Conservation (phyloP, 352 stramenopile genomes). For the Thraustotheca clavata region DNA sequence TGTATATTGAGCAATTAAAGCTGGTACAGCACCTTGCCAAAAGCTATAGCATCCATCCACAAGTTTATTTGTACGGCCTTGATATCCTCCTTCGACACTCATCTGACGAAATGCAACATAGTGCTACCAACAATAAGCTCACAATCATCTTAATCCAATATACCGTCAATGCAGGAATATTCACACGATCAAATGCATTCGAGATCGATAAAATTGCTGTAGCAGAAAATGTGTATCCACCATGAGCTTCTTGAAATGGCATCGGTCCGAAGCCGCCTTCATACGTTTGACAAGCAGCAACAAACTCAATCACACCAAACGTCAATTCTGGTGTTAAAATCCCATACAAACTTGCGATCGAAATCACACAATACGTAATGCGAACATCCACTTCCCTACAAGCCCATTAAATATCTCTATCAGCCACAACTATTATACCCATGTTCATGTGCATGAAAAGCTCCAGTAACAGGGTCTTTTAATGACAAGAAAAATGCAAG, state of each 20-base stretch:
- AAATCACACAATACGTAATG: slow-evolving; percentile 96
- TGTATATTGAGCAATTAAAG: slow-evolving; percentile 44
- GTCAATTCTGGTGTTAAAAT: slow-evolving; percentile 87
- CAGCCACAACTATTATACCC: slow-evolving; percentile 36
- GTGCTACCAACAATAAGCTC: background rate
- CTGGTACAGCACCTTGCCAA: slow-evolving; percentile 92
- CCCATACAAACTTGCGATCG: slow-evolving; percentile 88
- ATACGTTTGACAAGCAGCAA: slow-evolving; percentile 93
- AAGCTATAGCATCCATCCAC: slow-evolving; percentile 99
- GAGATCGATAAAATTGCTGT: slow-evolving; percentile 92
- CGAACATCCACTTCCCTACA: slow-evolving; percentile 92
- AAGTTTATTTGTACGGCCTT: slow-evolving; percentile 97
- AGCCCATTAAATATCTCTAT: background rate
- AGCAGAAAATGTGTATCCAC: slow-evolving; percentile 97
- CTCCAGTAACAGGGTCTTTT: slow-evolving; percentile 75
- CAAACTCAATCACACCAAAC: slow-evolving; percentile 63
- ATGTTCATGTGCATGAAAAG: slow-evolving; percentile 96
- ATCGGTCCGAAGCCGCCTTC: slow-evolving; percentile 94
- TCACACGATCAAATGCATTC: slow-evolving; percentile 43
- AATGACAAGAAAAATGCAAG: slow-evolving; percentile 86
- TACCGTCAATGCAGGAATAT: slow-evolving; percentile 44
- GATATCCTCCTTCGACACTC: slow-evolving; percentile 85
- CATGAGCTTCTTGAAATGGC: slow-evolving; percentile 94
- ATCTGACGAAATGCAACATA: slow-evolving; percentile 91
- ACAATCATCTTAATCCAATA: slow-evolving; percentile 13